phyloP scores from a whole-genome alignment of 2,329 filamentous ascomycete genomes.

The Aspergillus neoniger region DNA sequence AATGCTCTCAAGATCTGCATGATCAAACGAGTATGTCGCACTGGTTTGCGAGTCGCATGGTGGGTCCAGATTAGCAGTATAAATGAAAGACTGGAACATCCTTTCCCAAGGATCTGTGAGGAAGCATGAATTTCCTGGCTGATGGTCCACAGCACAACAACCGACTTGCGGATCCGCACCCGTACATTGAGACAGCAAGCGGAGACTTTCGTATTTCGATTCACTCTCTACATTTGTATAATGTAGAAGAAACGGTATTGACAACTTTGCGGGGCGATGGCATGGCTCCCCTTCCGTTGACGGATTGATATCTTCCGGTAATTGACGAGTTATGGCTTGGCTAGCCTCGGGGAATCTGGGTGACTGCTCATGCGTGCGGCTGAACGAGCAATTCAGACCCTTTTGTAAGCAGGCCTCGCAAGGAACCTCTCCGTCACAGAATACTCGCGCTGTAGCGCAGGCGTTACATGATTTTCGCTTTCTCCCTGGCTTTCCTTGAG shows the following conservation, averaged over 20 bases:
- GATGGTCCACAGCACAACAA: background rate
- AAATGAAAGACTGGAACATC: background rate
- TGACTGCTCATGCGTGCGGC: background rate
- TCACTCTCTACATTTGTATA: background rate
- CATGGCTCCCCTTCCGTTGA: background rate
- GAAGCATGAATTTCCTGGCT: background rate
- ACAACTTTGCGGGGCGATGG: background rate
- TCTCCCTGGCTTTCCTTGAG: background rate
- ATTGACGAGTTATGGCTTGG: background rate
- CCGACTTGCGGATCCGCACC: background rate
- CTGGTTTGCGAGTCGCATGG: background rate
- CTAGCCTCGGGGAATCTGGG: no score
- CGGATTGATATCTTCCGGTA: background rate
- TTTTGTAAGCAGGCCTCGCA: slow-evolving; percentile 1
- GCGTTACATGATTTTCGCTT: background rate
- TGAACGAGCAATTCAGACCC: background rate
- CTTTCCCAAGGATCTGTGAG: background rate
- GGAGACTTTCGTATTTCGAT: background rate
- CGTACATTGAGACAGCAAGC: background rate
- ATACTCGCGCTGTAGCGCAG: background rate
- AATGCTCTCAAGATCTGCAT: background rate
- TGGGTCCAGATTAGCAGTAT: background rate
- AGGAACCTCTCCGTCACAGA: background rate
- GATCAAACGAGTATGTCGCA: background rate
- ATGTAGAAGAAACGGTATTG: background rate